Evolutionary conservation across 179 eudicot species (phyloP), one percentile per base, ranked within the genome.

Genomic region (Amaranthus tricolor): DNA sequence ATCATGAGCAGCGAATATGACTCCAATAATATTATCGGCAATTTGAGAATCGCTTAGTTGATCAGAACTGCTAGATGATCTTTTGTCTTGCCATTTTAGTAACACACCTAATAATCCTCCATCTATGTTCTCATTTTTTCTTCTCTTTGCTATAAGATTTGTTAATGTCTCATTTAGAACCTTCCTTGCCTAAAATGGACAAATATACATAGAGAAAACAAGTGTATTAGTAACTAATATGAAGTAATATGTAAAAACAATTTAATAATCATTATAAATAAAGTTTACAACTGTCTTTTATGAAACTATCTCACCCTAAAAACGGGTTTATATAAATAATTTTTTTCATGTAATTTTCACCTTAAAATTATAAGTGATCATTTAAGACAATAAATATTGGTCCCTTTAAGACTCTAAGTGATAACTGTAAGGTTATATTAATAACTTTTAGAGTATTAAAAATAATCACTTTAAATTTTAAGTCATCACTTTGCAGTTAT

Each of bases 1-100:
- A 58, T 92, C 98, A 70, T 84, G 98, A 74, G 98, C 97, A 12
- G 97, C 98, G 45, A 94, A 94, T 5, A 94, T 90, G 0, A 94
- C 91, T 68, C 98, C 98, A 16, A 94, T 89, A 5, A 92, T 81
- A 68, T 94, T 94, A 77, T 94, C 98, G 5, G 93, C 88, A 12
- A 94, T 89, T 78, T 92, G 96, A 14, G 82, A 62, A 64, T 90
- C 97, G 11, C 74, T 84, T 7, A 90, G 72, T 9, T 61, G 49
- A 48, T 82, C 31, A 24, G n/a, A 43, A 12, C 7, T 50, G 14
- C 64, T 76, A 19, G 17, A 12, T 60, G 61, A 76, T 57, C 66
- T 80, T 7, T 79, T 21, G 1, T 79, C 80, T 21, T 70, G 72
- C 2, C 78, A 81, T 47, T 77, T 76, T 68, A 89, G 62, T 53